Evolutionary conservation across 768 basidiomycete genomes (phyloP).

Genomic region (Lactarius pseudohatsudake): DNA sequence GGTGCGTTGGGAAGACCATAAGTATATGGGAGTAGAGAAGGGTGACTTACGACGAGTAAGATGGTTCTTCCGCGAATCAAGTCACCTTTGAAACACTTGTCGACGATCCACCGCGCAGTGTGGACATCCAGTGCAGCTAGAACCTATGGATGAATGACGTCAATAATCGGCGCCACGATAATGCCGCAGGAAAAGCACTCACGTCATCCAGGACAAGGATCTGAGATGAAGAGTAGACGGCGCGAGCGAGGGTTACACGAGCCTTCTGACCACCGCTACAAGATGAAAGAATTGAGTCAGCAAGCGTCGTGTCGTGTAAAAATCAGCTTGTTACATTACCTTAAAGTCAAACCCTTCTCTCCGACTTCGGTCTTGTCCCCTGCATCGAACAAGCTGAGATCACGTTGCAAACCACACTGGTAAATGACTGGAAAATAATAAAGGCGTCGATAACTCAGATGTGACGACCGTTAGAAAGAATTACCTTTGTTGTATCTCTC

Average conservation of each 20-base stretch:
- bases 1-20: background rate
- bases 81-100: conserved; percentile 49
- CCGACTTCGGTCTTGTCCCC: conserved; percentile 57
- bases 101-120: conserved; percentile 52
- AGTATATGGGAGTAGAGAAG: background rate
- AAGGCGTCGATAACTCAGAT: conserved; percentile 19
- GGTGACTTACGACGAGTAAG: conserved; percentile 46
- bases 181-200: background rate
- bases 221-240: conserved; percentile 58
- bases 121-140: conserved; percentile 54
- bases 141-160: conserved; percentile 31
- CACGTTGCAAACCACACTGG: conserved; percentile 37
- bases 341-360: conserved; percentile 53
- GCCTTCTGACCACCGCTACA: conserved; percentile 57
- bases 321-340: conserved; percentile 25
- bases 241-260: conserved; percentile 56
- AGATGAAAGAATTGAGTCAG: background rate
- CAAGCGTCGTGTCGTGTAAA: background rate
- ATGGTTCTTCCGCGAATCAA: conserved; percentile 51
- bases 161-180: background rate
- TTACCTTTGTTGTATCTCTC: conserved; percentile 38
- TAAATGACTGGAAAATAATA: conserved; percentile 6
- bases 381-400: conserved; percentile 47
- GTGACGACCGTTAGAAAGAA: conserved; percentile 28
- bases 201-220: conserved; percentile 75